Conservation (phyloP, 108 stramenopile genomes). For the Discostella pseudostelligera region DNA sequence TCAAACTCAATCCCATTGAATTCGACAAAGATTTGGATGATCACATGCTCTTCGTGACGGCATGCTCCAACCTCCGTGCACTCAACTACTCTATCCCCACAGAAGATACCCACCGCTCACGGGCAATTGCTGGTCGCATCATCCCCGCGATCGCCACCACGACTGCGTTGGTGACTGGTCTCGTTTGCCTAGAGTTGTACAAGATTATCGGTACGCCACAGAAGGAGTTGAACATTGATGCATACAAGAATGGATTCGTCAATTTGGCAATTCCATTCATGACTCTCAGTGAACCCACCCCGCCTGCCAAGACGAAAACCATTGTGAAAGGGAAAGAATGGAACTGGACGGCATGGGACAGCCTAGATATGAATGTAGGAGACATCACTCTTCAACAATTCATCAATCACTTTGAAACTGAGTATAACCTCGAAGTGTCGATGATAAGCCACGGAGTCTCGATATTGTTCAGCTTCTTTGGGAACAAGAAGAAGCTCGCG, state of each 20-base stretch:
- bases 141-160: conserved; percentile 99
- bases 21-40: conserved; percentile 98
- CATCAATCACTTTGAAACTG: conserved; percentile 87
- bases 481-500: conserved; percentile 93
- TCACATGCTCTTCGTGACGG: conserved; percentile 97
- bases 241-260: conserved; percentile 93
- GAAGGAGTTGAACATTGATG: conserved; percentile 88
- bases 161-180: conserved; percentile 96
- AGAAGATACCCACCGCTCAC: conserved; percentile 95
- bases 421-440: conserved; percentile 94
- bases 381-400: conserved; percentile 92
- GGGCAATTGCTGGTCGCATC: conserved; percentile 97
- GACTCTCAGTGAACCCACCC: conserved; percentile 91
- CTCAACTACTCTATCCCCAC: conserved; percentile 96
- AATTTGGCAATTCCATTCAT: conserved; percentile 98
- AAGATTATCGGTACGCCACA: conserved; percentile 90
- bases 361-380: conserved; percentile 82
- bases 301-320: conserved; percentile 83
- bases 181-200: conserved; percentile 95
- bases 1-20: conserved; percentile 88
- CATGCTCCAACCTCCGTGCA: conserved; percentile 95
- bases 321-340: conserved; percentile 91
- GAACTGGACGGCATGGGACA: conserved; percentile 98
- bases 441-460: conserved; percentile 97
- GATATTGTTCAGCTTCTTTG: conserved; percentile 96